Evolutionary conservation across 108 stramenopile species (phyloP).

Genomic region (Discostella pseudostelligera): DNA sequence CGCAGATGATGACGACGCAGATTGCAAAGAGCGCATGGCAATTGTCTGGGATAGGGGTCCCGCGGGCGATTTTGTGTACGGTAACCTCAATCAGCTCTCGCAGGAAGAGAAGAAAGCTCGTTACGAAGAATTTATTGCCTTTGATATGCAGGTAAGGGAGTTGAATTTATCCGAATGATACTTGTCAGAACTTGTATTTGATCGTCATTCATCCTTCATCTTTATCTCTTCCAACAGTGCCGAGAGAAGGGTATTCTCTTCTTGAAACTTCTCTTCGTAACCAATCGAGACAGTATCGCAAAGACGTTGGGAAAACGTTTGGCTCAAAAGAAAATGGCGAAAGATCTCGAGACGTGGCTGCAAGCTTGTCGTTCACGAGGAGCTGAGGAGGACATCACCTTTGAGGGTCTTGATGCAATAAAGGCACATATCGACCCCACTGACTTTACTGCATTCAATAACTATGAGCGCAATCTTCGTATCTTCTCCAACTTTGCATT

Average conservation of each 20-base stretch:
- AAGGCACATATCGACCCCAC: conserved; percentile 77
- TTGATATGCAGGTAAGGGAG: conserved; percentile 36
- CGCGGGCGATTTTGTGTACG: conserved; percentile 50
- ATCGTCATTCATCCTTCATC: background rate
- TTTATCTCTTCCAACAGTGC: conserved; percentile 28
- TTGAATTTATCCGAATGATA: too few species aligned
- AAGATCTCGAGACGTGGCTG: conserved; percentile 64
- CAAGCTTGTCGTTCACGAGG: conserved; percentile 49
- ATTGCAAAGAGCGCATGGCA: conserved; percentile 39
- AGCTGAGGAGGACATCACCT: conserved; percentile 26
- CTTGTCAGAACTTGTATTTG: background rate
- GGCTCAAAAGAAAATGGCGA: conserved; percentile 77
- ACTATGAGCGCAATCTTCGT: conserved; percentile 60
- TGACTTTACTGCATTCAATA: conserved; percentile 79
- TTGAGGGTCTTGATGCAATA: conserved; percentile 68
- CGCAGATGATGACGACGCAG: conserved; percentile 14
- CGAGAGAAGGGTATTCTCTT: conserved; percentile 61
- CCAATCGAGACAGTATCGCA: conserved; percentile 69
- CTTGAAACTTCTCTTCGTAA: conserved; percentile 69
- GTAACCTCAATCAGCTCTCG: conserved; percentile 45
- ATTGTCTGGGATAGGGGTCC: conserved; percentile 76
- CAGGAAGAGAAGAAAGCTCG: conserved; percentile 40
- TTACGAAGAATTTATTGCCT: conserved; percentile 66
- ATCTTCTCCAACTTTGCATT: conserved; percentile 60
- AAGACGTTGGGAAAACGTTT: conserved; percentile 71